phyloP scores from a whole-genome alignment of 2,329 filamentous ascomycete genomes.

The Aspergillus udagawae region DNA sequence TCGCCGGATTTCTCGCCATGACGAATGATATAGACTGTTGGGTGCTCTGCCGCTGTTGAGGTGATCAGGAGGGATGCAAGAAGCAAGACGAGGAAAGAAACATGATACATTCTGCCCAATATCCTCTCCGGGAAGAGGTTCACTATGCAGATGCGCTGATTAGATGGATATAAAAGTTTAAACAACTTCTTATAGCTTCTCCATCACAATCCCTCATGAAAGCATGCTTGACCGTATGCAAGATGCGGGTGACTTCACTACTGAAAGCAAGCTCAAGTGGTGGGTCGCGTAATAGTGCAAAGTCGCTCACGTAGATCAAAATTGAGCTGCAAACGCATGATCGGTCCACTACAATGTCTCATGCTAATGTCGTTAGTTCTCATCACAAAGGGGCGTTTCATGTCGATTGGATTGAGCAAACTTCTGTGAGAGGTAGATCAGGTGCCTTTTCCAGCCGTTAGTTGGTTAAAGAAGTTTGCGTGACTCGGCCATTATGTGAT shows the following conservation, averaged over 20 bases:
- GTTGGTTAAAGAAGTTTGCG: background rate
- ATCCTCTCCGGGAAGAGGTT: background rate
- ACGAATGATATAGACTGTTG: constrained; percentile 28
- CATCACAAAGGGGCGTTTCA: background rate
- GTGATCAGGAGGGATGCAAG: background rate
- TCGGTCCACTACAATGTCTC: background rate
- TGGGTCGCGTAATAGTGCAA: background rate
- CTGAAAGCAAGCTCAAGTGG: background rate
- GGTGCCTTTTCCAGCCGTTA: background rate
- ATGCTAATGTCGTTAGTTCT: background rate
- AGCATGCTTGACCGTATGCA: background rate
- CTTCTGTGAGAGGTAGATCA: background rate
- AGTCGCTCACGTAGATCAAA: background rate
- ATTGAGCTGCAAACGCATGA: background rate
- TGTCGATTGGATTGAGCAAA: background rate
- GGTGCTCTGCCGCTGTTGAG: constrained; percentile 6
- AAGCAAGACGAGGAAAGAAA: background rate
- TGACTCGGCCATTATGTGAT: background rate
- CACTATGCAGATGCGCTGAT: background rate
- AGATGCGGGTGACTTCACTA: background rate
- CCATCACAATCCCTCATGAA: too few relatives aligned
- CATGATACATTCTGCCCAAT: background rate
- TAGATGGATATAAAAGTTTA: background rate
- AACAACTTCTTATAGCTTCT: background rate
- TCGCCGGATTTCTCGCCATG: constrained; percentile 28